These are phyloP conservation scores for Cryptococcus maquisensis DNA, from an alignment of 1,284 basidiomycete species.

Conservation along the genomic window DNA sequence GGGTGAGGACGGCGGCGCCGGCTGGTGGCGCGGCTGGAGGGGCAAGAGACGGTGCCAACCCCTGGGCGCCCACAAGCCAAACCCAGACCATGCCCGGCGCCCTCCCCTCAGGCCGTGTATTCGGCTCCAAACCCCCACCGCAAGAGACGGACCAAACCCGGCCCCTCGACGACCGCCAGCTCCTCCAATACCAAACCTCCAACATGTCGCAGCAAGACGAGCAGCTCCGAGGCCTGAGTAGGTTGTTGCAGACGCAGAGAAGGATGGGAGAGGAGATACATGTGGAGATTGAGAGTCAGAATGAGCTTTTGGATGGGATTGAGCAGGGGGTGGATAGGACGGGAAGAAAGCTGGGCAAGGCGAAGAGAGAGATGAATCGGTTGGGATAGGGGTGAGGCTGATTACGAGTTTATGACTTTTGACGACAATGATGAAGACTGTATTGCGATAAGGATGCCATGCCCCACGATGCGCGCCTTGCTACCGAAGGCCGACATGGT, in stretches of 20 bases:
- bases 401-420: background rate
- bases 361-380: slow-evolving; percentile 75
- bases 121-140: slow-evolving; percentile 59
- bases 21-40: background rate
- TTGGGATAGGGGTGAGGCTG: slow-evolving; percentile 14
- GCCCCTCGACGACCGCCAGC: slow-evolving; percentile 74
- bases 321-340: slow-evolving; percentile 69
- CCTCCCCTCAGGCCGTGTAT: slow-evolving; percentile 56
- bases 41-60: background rate
- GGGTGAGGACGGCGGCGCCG: slow-evolving; percentile 25
- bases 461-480: background rate
- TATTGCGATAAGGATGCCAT: background rate
- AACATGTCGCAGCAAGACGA: slow-evolving; percentile 80
- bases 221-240: slow-evolving; percentile 71
- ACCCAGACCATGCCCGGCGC: slow-evolving; percentile 2
- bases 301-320: slow-evolving; percentile 77
- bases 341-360: slow-evolving; percentile 67
- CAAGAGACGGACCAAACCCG: slow-evolving; percentile 81
- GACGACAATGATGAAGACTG: background rate
- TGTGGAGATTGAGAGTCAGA: slow-evolving; percentile 77
- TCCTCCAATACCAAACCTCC: slow-evolving; percentile 72
- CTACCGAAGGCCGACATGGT: too few relatives aligned
- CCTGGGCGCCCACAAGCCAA: background rate
- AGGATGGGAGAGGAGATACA: slow-evolving; percentile 83
- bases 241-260: slow-evolving; percentile 78